Evolutionary conservation across 2,329 filamentous ascomycete genomes (phyloP).

Genomic region (Leptodontidium sp.): DNA sequence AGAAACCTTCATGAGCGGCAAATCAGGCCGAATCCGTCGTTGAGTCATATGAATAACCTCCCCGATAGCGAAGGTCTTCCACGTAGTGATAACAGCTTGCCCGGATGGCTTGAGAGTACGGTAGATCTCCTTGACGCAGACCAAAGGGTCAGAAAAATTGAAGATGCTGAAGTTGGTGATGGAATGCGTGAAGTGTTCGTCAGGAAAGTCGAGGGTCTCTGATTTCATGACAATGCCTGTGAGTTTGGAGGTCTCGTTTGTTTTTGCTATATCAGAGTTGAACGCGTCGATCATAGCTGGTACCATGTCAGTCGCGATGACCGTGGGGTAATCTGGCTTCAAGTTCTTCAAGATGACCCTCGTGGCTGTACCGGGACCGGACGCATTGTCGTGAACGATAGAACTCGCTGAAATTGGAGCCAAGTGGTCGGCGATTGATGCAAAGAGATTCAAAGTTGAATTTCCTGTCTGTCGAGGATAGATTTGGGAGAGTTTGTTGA

Average conservation of each 20-base stretch:
- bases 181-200: conserved; percentile 36
- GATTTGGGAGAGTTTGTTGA: conserved; percentile 45
- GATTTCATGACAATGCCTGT: conserved; percentile 33
- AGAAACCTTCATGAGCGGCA: conserved; percentile 7
- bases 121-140: conserved; percentile 8
- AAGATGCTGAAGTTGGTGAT: conserved; percentile 22
- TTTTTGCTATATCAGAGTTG: conserved; percentile 38
- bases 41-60: conserved; percentile 12
- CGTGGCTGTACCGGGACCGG: conserved; percentile 44
- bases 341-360: conserved; percentile 41
- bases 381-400: conserved; percentile 47
- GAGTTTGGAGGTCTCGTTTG: conserved; percentile 34
- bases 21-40: conserved; percentile 12
- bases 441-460: conserved; percentile 44
- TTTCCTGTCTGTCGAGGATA: conserved; percentile 45
- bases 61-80: conserved; percentile 9
- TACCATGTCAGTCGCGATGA: conserved; percentile 45
- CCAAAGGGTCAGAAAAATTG: background rate
- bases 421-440: conserved; percentile 40
- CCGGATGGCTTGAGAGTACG: conserved; percentile 8
- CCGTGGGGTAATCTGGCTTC: conserved; percentile 41
- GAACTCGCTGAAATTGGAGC: conserved; percentile 44
- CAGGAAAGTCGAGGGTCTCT: conserved; percentile 39
- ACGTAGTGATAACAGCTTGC: conserved; percentile 12
- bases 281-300: conserved; percentile 45